phyloP scores from a whole-genome alignment of 352 stramenopile genomes.

The Phytophthora sp. region DNA sequence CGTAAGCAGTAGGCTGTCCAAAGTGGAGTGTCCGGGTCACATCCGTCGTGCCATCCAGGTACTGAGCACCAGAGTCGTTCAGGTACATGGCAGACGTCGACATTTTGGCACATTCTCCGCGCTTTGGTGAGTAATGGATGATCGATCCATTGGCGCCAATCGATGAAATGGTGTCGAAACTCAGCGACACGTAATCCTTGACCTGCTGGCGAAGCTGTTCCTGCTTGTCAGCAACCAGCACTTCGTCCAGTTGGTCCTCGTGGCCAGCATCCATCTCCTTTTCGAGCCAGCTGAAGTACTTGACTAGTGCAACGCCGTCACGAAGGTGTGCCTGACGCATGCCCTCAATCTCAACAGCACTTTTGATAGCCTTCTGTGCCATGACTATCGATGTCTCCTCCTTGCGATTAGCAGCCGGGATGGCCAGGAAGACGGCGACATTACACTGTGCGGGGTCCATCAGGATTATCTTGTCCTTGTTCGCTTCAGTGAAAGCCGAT shows the following conservation, averaged over 20 bases:
- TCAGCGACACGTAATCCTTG: slow-evolving; percentile 92
- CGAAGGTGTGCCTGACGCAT: slow-evolving; percentile 95
- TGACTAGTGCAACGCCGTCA: slow-evolving; percentile 94
- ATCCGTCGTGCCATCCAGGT: slow-evolving; percentile 98
- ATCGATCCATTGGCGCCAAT: slow-evolving; percentile 97
- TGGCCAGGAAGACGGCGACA: slow-evolving; percentile 81
- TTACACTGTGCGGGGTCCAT: slow-evolving; percentile 87
- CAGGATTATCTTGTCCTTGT: slow-evolving; percentile 67
- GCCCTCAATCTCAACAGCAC: slow-evolving; percentile 93
- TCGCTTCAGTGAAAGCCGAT: slow-evolving; percentile 48
- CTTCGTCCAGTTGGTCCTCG: slow-evolving; percentile 70
- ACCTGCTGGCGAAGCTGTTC: slow-evolving; percentile 86
- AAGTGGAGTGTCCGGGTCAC: slow-evolving; percentile 99
- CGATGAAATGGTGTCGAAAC: slow-evolving; percentile 98
- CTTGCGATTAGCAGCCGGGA: slow-evolving; percentile 73
- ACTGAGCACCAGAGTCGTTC: slow-evolving; percentile 99
- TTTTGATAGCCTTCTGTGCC: slow-evolving; percentile 94
- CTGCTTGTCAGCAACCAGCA: slow-evolving; percentile 93
- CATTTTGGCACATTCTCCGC: slow-evolving; percentile 85
- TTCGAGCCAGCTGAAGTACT: slow-evolving; percentile 96
- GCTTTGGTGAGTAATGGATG: slow-evolving; percentile 94
- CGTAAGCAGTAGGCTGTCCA: slow-evolving; percentile 90
- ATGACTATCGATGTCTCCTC: slow-evolving; percentile 82
- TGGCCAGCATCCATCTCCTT: slow-evolving; percentile 57
- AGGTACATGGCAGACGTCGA: slow-evolving; percentile 95